Percentiles rank a stretch among this genome's conserved stretches.
Conservation (phyloP, 371 early-diverging fungal species). For the Batrachochytrium dendrobatidis region DNA sequence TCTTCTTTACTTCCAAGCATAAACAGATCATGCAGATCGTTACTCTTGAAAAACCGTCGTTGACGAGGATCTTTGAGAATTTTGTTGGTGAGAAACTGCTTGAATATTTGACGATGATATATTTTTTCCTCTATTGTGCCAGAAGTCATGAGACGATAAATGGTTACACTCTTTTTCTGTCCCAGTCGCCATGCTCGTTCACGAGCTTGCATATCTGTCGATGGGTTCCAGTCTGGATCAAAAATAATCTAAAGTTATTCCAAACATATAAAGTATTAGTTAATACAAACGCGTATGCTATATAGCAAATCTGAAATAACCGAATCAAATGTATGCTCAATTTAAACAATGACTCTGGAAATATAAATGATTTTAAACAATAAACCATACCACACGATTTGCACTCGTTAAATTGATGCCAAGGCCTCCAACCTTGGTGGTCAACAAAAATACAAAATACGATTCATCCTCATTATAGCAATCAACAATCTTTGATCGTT, state of each 20-base stretch:
- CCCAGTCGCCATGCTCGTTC: conserved; percentile 97
- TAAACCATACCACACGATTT: conserved; percentile 90
- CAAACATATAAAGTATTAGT: not conserved
- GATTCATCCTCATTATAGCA: conserved; percentile 66
- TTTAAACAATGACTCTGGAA: too few relatives aligned
- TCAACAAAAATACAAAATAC: conserved; percentile 86
- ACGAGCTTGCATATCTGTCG: conserved; percentile 93
- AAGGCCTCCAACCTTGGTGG: conserved; percentile 95
- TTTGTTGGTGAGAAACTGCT: conserved; percentile 91
- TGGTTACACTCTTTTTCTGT: conserved; percentile 80
- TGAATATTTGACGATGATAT: conserved; percentile 95
- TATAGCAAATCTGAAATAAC: too few relatives aligned
- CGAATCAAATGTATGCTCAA: too few relatives aligned
- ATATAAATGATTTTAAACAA: not conserved
- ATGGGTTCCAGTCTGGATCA: conserved; percentile 67
- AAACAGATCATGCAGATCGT: conserved; percentile 79
- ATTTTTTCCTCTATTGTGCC: conserved; percentile 98
- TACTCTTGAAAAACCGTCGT: conserved; percentile 76
- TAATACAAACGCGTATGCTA: not conserved
- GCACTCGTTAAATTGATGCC: conserved; percentile 96
- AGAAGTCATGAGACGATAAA: conserved; percentile 95
- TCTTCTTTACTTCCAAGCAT: conserved; percentile 48
- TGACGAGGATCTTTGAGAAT: conserved; percentile 90
- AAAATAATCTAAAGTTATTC: not conserved
- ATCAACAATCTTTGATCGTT: conserved; percentile 77